A percentile compares a stretch with the other conserved stretches of the same genome.
Conservation (phyloP, 1,284 basidiomycete species). For the Coniferiporia sulphurascens region DNA sequence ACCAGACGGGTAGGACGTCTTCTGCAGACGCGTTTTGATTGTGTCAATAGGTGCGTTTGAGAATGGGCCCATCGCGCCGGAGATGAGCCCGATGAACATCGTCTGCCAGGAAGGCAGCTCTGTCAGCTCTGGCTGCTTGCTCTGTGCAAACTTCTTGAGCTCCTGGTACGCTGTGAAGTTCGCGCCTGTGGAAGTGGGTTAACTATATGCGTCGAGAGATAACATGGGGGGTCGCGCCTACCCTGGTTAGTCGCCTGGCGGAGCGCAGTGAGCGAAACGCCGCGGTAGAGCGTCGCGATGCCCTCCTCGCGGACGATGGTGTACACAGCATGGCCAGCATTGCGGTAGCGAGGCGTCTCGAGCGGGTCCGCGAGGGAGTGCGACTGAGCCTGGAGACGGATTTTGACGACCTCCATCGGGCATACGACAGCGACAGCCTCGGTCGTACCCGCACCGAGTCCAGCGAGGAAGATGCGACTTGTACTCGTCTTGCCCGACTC, state of each 20-base stretch:
- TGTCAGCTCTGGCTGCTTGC: slow-evolving; percentile 68
- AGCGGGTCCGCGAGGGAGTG: slow-evolving; percentile 97
- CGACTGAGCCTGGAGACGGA: slow-evolving; percentile 95
- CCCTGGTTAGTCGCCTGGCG: slow-evolving; percentile 99
- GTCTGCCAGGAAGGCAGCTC: slow-evolving; percentile 93
- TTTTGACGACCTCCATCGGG: slow-evolving; percentile 99
- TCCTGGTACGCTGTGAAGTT: slow-evolving; percentile 99
- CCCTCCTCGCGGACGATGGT: slow-evolving; percentile 95
- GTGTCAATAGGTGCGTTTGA: slow-evolving; percentile 98
- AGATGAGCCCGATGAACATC: slow-evolving; percentile 90
- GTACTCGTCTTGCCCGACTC: slow-evolving; percentile 73
- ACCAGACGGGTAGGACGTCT: slow-evolving; percentile 73
- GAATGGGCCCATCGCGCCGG: slow-evolving; percentile 96
- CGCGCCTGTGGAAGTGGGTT: slow-evolving; percentile 52
- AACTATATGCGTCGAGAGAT: background rate
- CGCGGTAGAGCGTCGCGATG: slow-evolving; percentile 81
- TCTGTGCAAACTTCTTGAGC: slow-evolving; percentile 77
- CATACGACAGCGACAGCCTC: slow-evolving; percentile 95
- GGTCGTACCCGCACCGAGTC: slow-evolving; percentile 90
- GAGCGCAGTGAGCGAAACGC: slow-evolving; percentile 89
- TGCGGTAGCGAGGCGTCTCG: slow-evolving; percentile 91
- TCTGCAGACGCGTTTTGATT: slow-evolving; percentile 94
- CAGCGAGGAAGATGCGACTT: slow-evolving; percentile 79
- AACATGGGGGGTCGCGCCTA: slow-evolving; percentile 28
- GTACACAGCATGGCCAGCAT: slow-evolving; percentile 95